Evolutionary conservation across 2,329 filamentous ascomycete species (phyloP).

Genomic region (Trichophaea hybrida): DNA sequence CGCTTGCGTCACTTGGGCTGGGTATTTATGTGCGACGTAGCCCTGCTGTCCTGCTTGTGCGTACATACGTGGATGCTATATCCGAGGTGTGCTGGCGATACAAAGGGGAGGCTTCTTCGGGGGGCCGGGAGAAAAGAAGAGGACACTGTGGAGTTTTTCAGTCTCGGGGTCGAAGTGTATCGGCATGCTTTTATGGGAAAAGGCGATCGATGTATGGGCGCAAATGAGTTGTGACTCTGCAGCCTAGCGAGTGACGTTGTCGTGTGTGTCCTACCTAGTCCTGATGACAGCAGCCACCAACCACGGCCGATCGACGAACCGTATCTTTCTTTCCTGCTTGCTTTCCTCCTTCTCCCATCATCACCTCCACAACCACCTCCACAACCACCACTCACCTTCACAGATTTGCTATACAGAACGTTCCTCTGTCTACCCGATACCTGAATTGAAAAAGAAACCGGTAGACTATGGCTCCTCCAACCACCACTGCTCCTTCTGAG

Average conservation of each 20-base stretch:
- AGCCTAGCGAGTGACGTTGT: not conserved
- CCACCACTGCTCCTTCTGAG: conserved; percentile 45
- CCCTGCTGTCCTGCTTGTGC: no score
- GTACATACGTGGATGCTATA: no score
- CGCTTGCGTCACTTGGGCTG: not conserved
- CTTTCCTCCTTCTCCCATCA: not conserved
- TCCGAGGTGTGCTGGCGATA: no score
- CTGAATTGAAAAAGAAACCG: not conserved
- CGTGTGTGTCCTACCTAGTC: not conserved
- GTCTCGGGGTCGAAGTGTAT: no score
- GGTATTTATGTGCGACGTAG: no score
- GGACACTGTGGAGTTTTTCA: no score
- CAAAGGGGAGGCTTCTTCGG: no score
- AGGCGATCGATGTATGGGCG: not conserved
- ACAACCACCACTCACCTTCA: not conserved
- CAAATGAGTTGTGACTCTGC: not conserved
- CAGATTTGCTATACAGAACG: not conserved
- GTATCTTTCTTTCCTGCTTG: not conserved
- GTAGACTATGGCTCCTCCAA: not conserved
- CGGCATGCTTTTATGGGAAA: no score
- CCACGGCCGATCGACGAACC: not conserved
- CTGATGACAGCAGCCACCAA: not conserved
- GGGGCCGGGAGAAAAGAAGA: no score
- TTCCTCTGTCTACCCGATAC: not conserved
- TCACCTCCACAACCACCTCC: not conserved